Base-by-base conservation (phyloP, 306 rosid species). In the Cicer bijugum region DNA sequence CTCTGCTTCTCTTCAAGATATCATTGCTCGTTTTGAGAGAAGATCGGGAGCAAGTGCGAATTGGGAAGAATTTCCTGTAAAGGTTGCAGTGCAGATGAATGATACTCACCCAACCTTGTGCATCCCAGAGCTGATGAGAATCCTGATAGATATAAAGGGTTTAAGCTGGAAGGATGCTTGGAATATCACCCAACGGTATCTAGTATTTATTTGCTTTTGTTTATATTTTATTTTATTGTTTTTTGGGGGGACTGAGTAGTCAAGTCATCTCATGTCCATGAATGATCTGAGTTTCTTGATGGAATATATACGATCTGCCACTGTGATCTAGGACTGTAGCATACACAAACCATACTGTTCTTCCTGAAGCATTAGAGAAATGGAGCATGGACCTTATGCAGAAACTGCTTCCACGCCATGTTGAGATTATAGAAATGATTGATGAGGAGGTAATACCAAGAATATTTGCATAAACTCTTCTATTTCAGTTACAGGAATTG, bases 21-120 rank as follows among this genome's bases (percentile, higher is more conserved):
- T 94, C 62, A 78, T 94, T 87, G 88, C 95, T 50, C 86, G 89
- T 61, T 94, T 94, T 85, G 97, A 89, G 87, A 94, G 84, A 84
- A 87, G 99, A 86, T 86, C 91, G 5, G 96, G 96, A 71, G 52
- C 82, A 72, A 67, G 68, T 43, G 64, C 82, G 71, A 86, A 87
- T 70, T 94, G 99, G 99, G 90, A 90, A 61, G 93, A 91, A 44
- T 88, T 94, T 74, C 97, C 96, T 28, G 86, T 85, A 75, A 94
- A 94, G 85, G 97, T 94, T 72, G 97, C 99, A 10, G 96, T 94
- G 64, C 99, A 94, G 89, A 94, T 94, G 99, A 94, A 94, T 80
- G 99, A 94, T 76, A 94, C 97, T 78, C 99, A 94, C 82, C 99
- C 99, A 76, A 94, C 99, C 70, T 92, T 94, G 78, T 94, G 99